Conservation (phyloP, 495 filamentous ascomycete species). For the Penicilliopsis zonata region DNA sequence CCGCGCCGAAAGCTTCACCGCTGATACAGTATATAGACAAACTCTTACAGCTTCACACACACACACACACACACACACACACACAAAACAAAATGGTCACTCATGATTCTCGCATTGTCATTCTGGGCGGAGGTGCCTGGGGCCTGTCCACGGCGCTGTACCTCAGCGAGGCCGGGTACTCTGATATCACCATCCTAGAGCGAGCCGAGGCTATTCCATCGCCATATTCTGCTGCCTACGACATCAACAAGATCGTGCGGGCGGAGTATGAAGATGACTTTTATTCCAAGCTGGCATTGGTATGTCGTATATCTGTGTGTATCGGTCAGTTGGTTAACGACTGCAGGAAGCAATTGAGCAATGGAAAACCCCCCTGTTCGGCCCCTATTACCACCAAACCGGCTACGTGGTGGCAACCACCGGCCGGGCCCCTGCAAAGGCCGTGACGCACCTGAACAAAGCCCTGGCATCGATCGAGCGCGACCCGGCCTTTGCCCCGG, state of each 20-base stretch:
- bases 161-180: slow-evolving; percentile 26
- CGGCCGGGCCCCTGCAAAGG: slow-evolving; percentile 18
- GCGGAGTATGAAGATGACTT: slow-evolving; percentile 33
- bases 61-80: too few species aligned
- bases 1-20: too few species aligned
- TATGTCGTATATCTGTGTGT: too few species aligned
- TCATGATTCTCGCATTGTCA: slow-evolving; percentile 13
- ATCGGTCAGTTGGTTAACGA: too few species aligned
- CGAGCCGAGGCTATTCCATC: slow-evolving; percentile 17
- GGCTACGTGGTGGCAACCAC: slow-evolving; percentile 27
- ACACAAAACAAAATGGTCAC: too few species aligned
- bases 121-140: slow-evolving; percentile 29
- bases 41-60: too few species aligned
- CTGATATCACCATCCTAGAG: slow-evolving; percentile 24
- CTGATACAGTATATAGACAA: too few species aligned
- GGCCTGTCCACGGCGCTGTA: slow-evolving; percentile 35
- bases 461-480: slow-evolving; percentile 19
- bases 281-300: slow-evolving; percentile 26
- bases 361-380: slow-evolving; percentile 20
- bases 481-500: slow-evolving; percentile 14
- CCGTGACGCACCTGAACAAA: slow-evolving; percentile 14
- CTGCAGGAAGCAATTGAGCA: slow-evolving; percentile 9
- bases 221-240: slow-evolving; percentile 16
- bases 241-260: slow-evolving; percentile 33
- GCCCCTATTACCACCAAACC: slow-evolving; percentile 23